Percentiles rank a stretch among this genome's conserved stretches.
Conservation (phyloP, 2,329 filamentous ascomycete genomes). For the Alternaria alternata region DNA sequence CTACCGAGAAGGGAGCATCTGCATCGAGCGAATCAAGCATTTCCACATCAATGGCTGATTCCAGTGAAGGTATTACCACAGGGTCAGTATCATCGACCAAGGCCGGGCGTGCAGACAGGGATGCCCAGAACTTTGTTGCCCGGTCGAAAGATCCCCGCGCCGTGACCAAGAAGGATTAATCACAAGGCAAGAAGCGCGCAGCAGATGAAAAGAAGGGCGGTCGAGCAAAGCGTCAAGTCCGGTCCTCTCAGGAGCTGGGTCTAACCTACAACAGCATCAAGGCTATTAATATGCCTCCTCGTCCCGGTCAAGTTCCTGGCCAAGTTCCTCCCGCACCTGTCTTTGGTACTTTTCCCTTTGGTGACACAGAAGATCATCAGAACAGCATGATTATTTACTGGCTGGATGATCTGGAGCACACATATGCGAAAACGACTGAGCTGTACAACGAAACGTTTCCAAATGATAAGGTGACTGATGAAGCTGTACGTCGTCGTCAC, state of each 20-base stretch:
- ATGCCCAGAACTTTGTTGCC: not conserved
- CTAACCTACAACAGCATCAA: slow-evolving; percentile 24
- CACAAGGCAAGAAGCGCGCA: slow-evolving; percentile 2
- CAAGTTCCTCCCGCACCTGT: slow-evolving; percentile 13
- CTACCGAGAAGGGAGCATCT: not conserved
- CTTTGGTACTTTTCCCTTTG: slow-evolving; percentile 12
- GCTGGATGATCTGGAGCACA: slow-evolving; percentile 21
- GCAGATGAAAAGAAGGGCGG: not conserved
- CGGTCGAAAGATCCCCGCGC: slow-evolving; percentile 1
- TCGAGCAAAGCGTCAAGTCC: not conserved
- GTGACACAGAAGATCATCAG: slow-evolving; percentile 18
- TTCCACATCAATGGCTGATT: not conserved
- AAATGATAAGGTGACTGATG: slow-evolving; percentile 11
- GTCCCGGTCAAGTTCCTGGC: not conserved
- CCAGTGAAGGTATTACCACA: not conserved
- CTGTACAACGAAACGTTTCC: slow-evolving; percentile 19
- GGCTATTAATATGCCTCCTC: slow-evolving; percentile 24
- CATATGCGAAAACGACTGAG: slow-evolving; percentile 13
- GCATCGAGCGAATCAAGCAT: not conserved
- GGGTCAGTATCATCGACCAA: not conserved
- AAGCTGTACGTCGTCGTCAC: slow-evolving; percentile 24
- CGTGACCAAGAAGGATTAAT: not conserved
- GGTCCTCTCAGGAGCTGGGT: not conserved
- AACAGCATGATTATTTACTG: slow-evolving; percentile 24
- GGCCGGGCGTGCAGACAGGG: not conserved